phyloP scores from a whole-genome alignment of 768 basidiomycete genomes.

The Tulasnella sp. region DNA sequence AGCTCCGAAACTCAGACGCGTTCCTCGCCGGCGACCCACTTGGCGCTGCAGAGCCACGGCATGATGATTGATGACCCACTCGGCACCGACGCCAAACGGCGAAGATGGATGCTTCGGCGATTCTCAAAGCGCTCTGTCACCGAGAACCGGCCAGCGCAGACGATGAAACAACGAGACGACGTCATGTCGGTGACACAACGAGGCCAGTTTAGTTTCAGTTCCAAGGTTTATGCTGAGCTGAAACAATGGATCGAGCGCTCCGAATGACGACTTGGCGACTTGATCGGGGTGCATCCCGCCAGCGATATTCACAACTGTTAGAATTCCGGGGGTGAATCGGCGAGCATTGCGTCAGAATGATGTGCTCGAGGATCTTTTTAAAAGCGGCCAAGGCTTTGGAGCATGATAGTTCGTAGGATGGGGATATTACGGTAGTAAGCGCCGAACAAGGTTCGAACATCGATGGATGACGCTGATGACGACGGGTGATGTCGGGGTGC shows the following conservation, averaged over 20 bases:
- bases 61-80: not conserved
- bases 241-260: no score
- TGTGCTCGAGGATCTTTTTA: not conserved
- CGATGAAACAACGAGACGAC: not conserved
- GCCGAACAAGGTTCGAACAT: not conserved
- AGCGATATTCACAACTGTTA: not conserved
- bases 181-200: not conserved
- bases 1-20: not conserved
- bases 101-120: not conserved
- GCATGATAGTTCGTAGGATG: not conserved
- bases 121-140: not conserved
- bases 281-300: not conserved
- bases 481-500: not conserved
- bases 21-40: not conserved
- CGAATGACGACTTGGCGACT: not conserved
- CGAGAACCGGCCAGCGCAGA: not conserved
- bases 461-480: not conserved
- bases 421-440: not conserved
- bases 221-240: no score
- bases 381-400: not conserved
- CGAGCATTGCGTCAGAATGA: not conserved
- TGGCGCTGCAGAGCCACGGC: not conserved
- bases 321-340: not conserved
- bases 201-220: no score
- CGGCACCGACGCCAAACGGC: not conserved